Base-by-base conservation (phyloP, 2,329 filamentous ascomycete genomes). In the Curvularia verruculosa region DNA sequence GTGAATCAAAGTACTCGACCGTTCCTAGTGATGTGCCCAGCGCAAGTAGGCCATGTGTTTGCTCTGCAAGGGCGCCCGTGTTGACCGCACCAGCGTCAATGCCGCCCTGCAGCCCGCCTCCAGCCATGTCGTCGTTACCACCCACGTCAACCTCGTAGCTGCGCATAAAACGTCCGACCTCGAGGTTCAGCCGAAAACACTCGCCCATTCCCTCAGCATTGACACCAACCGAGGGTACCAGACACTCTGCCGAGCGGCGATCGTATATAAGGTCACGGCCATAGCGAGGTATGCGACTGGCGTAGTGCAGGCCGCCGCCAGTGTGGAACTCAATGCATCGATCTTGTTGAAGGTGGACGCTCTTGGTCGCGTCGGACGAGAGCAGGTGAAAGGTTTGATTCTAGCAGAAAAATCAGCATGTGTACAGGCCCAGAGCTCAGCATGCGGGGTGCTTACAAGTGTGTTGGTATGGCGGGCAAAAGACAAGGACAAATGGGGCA, bases 1-100 rank as follows among this genome's bases (percentile, higher is more conserved):
- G 85, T 1, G 93, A 85, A 73, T 99, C 95, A 91, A 93, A 99
- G 71, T 98, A 94, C 74, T 99, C 95, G 24, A 98, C 91, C 0
- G 94, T 96, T n/a, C 95, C 94, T 54, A 95, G 81, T 2, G 92
- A 93, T 1, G 95, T 99, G 50, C 96, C 95, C 69, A 99, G 99
- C 0, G 94, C 93, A 31, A 93, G 83, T 4, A 99, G 82, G 54
- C 95, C 95, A 75, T 99, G 95, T 46, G 90, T 93, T 39, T 89
- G 85, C 73, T 97, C 91, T 3, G 95, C 95, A 58, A 96, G 86
- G 3, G 93, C 89, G 12, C 87, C 94, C 7, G 88, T 88, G 72
- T 98, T 97, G 50, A 98, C 92, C 49, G 89, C 89, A 13, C 93
- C 92, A 0, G 91, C 89, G 55, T 89, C 84, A 45, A 97, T 90